Evolutionary conservation across 2,329 filamentous ascomycete species (phyloP).

Genomic region (Amauroascus niger): DNA sequence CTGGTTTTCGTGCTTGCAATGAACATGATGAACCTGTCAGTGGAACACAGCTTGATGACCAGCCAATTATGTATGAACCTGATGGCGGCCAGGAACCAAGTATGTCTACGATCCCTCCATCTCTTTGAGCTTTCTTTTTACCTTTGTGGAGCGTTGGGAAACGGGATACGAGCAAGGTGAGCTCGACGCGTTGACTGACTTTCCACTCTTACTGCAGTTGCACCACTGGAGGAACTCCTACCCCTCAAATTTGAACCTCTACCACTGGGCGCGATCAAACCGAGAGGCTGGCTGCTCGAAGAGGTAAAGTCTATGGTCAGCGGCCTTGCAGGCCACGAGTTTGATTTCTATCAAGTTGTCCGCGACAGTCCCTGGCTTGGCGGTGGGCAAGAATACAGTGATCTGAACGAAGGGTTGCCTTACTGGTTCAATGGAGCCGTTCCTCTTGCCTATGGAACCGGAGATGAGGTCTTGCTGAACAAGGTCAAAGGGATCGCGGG

Average conservation of each 20-base stretch:
- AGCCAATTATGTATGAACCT: not conserved
- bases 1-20: not conserved
- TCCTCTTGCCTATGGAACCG: conserved; percentile 44
- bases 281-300: conserved; percentile 44
- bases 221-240: not conserved
- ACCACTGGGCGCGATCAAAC: conserved; percentile 43
- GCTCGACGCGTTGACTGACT: not conserved
- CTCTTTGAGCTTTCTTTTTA: not conserved
- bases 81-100: conserved; percentile 5
- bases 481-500: conserved; percentile 41
- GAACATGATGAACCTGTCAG: not conserved
- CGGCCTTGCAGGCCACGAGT: conserved; percentile 46
- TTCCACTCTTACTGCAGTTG: not conserved
- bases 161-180: no score
- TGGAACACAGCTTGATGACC: not conserved
- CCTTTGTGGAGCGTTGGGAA: not conserved
- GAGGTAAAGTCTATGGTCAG: conserved; percentile 42
- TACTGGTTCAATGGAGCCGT: conserved; percentile 54
- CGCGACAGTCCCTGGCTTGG: conserved; percentile 45
- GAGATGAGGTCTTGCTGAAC: conserved; percentile 42
- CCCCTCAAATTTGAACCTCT: conserved; percentile 21
- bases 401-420: conserved; percentile 46
- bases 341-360: conserved; percentile 49
- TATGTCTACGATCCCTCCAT: not conserved
- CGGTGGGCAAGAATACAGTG: conserved; percentile 44